Percentiles rank a stretch among this genome's conserved stretches.
Conservation (phyloP, 805 yeast genomes). For the Candida patagonica region DNA sequence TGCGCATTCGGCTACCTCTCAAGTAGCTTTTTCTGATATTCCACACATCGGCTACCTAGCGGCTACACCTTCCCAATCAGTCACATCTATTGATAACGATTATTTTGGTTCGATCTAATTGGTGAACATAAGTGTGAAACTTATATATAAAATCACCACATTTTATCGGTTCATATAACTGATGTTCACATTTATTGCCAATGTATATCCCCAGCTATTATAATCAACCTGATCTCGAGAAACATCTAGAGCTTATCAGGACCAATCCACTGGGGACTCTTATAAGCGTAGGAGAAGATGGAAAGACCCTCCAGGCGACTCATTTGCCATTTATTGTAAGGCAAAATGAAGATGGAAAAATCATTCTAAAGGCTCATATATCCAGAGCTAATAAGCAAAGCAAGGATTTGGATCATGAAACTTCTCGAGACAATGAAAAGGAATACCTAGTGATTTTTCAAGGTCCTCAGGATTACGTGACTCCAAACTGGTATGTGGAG, state of each 20-base stretch:
- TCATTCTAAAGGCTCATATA: slow-evolving; percentile 42
- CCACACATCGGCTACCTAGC: too few relatives aligned
- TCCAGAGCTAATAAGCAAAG: slow-evolving; percentile 45
- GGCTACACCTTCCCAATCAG: too few relatives aligned
- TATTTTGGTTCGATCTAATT: too few relatives aligned
- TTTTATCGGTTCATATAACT: too few relatives aligned
- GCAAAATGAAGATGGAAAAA: slow-evolving; percentile 24
- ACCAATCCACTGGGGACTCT: slow-evolving; percentile 46
- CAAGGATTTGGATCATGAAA: slow-evolving; percentile 17
- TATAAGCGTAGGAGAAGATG: slow-evolving; percentile 27
- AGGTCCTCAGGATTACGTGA: slow-evolving; percentile 39
- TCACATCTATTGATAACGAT: too few relatives aligned
- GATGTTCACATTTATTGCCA: neutral
- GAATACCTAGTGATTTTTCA: slow-evolving; percentile 45
- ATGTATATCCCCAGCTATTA: slow-evolving; percentile 4
- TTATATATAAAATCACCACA: too few relatives aligned
- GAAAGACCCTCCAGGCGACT: slow-evolving; percentile 35
- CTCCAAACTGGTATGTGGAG: slow-evolving; percentile 51
- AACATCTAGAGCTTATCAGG: slow-evolving; percentile 29
- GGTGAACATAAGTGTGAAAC: too few relatives aligned
- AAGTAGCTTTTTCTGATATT: too few relatives aligned
- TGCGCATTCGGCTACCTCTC: too few relatives aligned
- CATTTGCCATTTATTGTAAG: slow-evolving; percentile 40
- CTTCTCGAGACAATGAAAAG: slow-evolving; percentile 15
- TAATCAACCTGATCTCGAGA: slow-evolving; percentile 1